A percentile compares a stretch with the other conserved stretches of the same genome.
Evolutionary conservation across 352 stramenopile species (phyloP).

Genomic region (Phytophthora pistaciae): DNA sequence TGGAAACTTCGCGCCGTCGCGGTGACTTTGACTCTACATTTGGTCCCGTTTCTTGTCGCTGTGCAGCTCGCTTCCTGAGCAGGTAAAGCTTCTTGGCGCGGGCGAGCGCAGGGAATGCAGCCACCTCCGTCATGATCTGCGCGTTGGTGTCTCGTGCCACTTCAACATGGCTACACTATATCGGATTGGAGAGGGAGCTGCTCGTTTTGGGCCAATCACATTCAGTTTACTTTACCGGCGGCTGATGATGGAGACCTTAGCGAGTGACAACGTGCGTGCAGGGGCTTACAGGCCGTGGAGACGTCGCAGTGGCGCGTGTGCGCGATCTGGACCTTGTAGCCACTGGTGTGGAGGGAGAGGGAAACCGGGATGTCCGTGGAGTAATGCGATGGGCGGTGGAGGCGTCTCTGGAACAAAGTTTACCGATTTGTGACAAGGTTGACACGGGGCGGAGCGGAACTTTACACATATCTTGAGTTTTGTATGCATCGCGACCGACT

Average conservation of each 20-base stretch:
- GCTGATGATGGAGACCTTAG: conserved; percentile 34
- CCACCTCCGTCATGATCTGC: conserved; percentile 4
- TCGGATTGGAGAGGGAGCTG: not conserved
- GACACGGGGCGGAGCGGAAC: conserved; percentile 13
- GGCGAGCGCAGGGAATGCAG: conserved; percentile 35
- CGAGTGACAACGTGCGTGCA: conserved; percentile 31
- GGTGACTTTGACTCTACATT: not conserved
- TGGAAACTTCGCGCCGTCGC: not conserved
- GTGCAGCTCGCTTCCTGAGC: conserved; percentile 4
- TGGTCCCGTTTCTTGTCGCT: not conserved
- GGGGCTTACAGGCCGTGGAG: conserved; percentile 4
- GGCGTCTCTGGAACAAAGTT: conserved; percentile 5
- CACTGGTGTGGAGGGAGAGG: conserved; percentile 23
- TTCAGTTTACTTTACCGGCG: not conserved
- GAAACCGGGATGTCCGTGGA: not conserved
- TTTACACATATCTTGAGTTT: conserved; percentile 22
- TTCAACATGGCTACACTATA: conserved; percentile 26
- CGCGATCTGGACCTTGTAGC: conserved; percentile 4
- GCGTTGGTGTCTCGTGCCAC: conserved; percentile 3
- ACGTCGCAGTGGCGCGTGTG: conserved; percentile 2
- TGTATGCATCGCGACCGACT: conserved; percentile 36
- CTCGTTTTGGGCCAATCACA: not conserved
- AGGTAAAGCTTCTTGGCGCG: conserved; percentile 42
- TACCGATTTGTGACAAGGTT: conserved; percentile 22
- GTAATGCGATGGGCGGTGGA: conserved; percentile 23